A percentile compares a stretch with the other conserved stretches of the same genome.
Evolutionary conservation across 352 stramenopile species (phyloP).

Genomic region (Blastocystis sp.): DNA sequence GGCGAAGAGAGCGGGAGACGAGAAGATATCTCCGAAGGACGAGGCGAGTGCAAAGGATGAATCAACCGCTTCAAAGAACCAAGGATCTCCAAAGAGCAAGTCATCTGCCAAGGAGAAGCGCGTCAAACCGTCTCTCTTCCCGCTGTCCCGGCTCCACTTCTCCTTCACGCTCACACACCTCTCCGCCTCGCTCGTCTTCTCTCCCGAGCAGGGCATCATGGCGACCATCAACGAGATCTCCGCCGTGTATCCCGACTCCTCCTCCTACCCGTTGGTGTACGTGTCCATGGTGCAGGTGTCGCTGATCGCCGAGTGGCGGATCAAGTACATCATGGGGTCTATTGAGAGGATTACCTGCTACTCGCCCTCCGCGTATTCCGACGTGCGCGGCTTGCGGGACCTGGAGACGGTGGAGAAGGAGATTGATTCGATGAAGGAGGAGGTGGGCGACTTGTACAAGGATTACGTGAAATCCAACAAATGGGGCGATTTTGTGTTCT

Average conservation of each 20-base stretch:
- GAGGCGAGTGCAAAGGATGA: not conserved
- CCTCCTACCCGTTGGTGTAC: not conserved
- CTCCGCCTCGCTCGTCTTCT: constrained; percentile 24
- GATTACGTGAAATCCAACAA: not conserved
- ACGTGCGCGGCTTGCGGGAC: not conserved
- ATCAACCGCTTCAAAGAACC: too few species aligned
- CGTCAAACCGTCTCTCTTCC: not conserved
- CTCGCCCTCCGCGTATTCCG: constrained; percentile 10
- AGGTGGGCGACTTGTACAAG: not conserved
- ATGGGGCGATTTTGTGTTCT: not conserved
- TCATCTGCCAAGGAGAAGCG: not conserved
- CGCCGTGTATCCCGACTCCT: constrained; percentile 10
- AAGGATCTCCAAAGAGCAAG: too few species aligned
- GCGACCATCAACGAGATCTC: constrained; percentile 25
- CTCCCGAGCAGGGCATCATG: not conserved
- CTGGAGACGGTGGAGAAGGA: not conserved
- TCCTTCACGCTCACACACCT: not conserved
- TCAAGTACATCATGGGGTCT: not conserved
- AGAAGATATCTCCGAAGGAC: not conserved
- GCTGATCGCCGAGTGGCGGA: not conserved
- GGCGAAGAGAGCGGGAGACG: too few species aligned
- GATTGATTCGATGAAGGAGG: not conserved
- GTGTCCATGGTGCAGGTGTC: constrained; percentile 19
- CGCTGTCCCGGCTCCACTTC: not conserved
- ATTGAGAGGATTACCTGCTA: constrained; percentile 33